Evolutionary conservation across 371 early-diverging fungal genomes (phyloP), one percentile per base, ranked within the genome.

Genomic region (Mucor lusitanicus): DNA sequence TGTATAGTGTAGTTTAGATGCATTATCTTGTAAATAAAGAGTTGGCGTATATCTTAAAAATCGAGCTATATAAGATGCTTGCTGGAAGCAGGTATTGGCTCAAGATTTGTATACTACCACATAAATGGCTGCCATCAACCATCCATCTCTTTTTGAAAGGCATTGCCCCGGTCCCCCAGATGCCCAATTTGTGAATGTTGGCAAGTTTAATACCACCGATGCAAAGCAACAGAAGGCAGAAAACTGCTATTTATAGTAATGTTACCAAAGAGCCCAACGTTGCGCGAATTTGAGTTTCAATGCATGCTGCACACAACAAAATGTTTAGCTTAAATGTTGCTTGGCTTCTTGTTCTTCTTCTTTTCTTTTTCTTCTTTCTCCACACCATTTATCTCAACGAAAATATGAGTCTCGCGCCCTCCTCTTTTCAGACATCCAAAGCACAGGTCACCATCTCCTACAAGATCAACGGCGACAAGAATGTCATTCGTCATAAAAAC

Each of bases 371-470:
- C 6, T 39, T 46, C 62, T 65, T n/a, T 58, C 30, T 59, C 50
- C 25, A 30, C 32, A 32, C 30, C n/a, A n/a, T n/a, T n/a, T 58
- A 9, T 42, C 11, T 8, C 37, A 44, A 30, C 12, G 30, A 35
- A 28, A 30, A 46, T 17, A 72, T 72, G 72, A 68, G 59, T 53
- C 64, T 77, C 46, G 42, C 71, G 13, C 74, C 72, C 15, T 25
- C 53, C 23, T 57, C 58, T 19, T 76, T 79, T 42, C 27, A 72
- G 23, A 68, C 61, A 0, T 40, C 69, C 0, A 57, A 67, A 23
- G 67, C 75, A 13, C 44, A 61, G n/a, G 32, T 79, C 6, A 68
- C 69, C 28, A 37, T 79, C 0, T 63, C 67, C 1, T 78, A 78
- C 27, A 62, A 70, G 42, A 17, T 65, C 5, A 57, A 27, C 32